Evolutionary conservation across 371 early-diverging fungal species (phyloP).

Genomic region (Mucor indicus): DNA sequence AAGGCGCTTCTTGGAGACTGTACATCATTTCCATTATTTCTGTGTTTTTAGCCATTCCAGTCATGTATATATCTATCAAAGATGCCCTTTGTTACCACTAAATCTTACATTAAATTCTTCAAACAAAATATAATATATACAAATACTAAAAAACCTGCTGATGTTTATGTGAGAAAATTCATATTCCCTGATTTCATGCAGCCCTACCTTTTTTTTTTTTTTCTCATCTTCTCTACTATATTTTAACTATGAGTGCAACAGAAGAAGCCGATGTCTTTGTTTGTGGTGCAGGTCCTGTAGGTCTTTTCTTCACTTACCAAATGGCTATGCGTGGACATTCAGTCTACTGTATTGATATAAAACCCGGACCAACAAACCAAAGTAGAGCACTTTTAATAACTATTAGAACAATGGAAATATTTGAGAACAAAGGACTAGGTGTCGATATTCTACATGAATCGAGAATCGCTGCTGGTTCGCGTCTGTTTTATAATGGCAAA

Average conservation of each 20-base stretch:
- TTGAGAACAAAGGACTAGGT: constrained; percentile 27
- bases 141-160: neutral
- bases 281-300: constrained; percentile 47
- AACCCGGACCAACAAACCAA: constrained; percentile 31
- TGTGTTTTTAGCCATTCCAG: constrained; percentile 23
- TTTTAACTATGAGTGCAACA: too few species aligned
- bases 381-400: constrained; percentile 41
- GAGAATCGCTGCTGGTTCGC: constrained; percentile 14
- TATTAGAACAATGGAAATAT: constrained; percentile 35
- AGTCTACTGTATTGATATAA: constrained; percentile 34
- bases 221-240: too few species aligned
- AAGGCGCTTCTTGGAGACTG: constrained; percentile 23
- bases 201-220: constrained; percentile 1
- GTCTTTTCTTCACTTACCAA: constrained; percentile 38
- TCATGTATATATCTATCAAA: constrained; percentile 31
- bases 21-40: constrained; percentile 12
- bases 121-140: too few species aligned
- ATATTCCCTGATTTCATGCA: too few species aligned
- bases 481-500: constrained; percentile 16
- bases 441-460: constrained; percentile 24
- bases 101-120: too few species aligned
- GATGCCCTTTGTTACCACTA: constrained; percentile 18
- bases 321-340: constrained; percentile 35
- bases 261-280: constrained; percentile 30
- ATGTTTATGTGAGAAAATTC: too few species aligned